Evolutionary conservation across 768 basidiomycete genomes (phyloP).

Genomic region (Hygrocybe punicea): DNA sequence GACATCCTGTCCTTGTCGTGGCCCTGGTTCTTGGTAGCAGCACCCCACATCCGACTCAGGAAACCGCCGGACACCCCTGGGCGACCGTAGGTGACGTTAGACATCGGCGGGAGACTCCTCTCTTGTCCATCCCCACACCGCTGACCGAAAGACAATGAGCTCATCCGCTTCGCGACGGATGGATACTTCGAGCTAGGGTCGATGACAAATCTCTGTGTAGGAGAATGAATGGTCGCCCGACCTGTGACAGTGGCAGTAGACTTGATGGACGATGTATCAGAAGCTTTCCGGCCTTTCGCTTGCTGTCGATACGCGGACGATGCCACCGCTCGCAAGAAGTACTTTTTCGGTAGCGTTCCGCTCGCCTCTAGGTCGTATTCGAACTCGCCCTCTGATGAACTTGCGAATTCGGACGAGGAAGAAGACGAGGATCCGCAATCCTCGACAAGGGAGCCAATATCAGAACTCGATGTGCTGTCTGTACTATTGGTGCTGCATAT

Average conservation of each 20-base stretch:
- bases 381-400: slow-evolving; percentile 49
- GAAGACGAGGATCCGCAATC: slow-evolving; percentile 61
- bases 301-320: slow-evolving; percentile 36
- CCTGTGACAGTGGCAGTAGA: slow-evolving; percentile 25
- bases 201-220: slow-evolving; percentile 12
- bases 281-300: slow-evolving; percentile 41
- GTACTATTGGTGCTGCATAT: slow-evolving; percentile 45
- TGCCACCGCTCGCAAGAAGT: slow-evolving; percentile 47
- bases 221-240: slow-evolving; percentile 33
- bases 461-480: slow-evolving; percentile 47
- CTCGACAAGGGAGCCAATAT: slow-evolving; percentile 61
- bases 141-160: slow-evolving; percentile 19
- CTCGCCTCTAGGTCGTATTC: slow-evolving; percentile 18
- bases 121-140: background rate
- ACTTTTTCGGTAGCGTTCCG: slow-evolving; percentile 39
- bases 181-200: slow-evolving; percentile 10
- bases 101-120: slow-evolving; percentile 27
- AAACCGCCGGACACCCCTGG: slow-evolving; percentile 46
- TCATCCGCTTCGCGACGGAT: slow-evolving; percentile 24
- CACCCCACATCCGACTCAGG: slow-evolving; percentile 74
- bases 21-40: slow-evolving; percentile 39
- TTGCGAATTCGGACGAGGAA: slow-evolving; percentile 47
- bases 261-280: slow-evolving; percentile 51
- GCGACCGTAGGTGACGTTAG: slow-evolving; percentile 20
- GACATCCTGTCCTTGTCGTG: slow-evolving; percentile 24